Conservation (phyloP, 108 stramenopile genomes). For the Cyclotella atomus region DNA sequence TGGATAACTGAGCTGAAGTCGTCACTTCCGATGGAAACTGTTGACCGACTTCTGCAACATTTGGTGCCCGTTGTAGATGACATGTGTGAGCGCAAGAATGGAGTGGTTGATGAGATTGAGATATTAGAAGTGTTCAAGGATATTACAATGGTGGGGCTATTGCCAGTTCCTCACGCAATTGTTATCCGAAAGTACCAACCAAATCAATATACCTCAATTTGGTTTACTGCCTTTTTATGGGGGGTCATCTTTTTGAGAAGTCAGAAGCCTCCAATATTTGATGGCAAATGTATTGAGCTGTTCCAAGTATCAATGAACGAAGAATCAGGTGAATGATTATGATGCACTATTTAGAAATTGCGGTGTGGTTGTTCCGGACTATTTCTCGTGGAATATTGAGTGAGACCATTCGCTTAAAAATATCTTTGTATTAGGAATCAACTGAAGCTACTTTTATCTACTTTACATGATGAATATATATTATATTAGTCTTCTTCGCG, state of each 20-base stretch:
- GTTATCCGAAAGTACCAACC: constrained; percentile 98
- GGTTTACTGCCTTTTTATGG: constrained; percentile 99
- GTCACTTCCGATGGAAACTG: constrained; percentile 90
- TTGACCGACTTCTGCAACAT: constrained; percentile 88
- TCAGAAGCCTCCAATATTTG: constrained; percentile 94
- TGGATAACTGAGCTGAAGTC: constrained; percentile 91
- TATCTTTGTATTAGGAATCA: no score
- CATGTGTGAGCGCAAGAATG: constrained; percentile 67
- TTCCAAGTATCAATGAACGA: no score
- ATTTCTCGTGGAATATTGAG: no score
- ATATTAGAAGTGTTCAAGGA: constrained; percentile 86
- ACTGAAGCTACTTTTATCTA: no score
- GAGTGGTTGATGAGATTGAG: constrained; percentile 89
- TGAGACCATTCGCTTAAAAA: no score
- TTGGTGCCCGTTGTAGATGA: constrained; percentile 96
- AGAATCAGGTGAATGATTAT: no score
- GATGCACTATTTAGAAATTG: no score
- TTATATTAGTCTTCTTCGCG: constrained; percentile 7
- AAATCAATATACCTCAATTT: constrained; percentile 94
- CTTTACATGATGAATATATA: no score
- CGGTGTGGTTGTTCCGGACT: no score
- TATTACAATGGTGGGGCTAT: constrained; percentile 92
- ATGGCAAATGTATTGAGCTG: constrained; percentile 87
- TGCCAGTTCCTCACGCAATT: constrained; percentile 98
- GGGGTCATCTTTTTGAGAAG: constrained; percentile 97